Percentiles rank a stretch among this genome's conserved stretches.
Conservation (phyloP, 768 basidiomycete genomes). For the Suillus sp. region DNA sequence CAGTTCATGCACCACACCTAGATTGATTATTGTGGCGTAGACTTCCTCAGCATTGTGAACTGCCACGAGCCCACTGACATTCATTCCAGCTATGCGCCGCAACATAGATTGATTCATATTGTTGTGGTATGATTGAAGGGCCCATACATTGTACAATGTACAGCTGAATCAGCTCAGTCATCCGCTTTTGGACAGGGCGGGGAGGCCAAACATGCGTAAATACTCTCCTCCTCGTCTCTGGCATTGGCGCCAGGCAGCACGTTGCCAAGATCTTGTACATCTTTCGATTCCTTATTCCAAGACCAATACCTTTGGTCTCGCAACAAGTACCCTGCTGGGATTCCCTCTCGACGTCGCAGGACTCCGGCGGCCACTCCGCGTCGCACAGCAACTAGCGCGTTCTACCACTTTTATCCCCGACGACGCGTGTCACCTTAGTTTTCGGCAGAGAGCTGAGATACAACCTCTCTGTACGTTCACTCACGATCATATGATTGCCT, state of each 20-base stretch:
- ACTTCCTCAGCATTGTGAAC: neutral
- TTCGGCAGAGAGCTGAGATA: neutral
- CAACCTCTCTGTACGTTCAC: neutral
- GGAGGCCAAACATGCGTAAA: neutral
- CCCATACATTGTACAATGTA: no score
- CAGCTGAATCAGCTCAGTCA: neutral
- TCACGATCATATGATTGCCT: neutral
- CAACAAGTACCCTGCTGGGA: neutral
- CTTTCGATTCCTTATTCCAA: neutral
- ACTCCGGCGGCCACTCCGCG: neutral
- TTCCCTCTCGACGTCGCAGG: neutral
- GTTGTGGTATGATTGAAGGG: neutral
- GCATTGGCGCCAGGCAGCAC: conserved; percentile 5
- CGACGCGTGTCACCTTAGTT: neutral
- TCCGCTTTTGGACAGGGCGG: neutral
- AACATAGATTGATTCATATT: neutral
- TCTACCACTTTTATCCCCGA: neutral
- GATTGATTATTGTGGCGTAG: neutral
- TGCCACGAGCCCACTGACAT: neutral
- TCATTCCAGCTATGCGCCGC: neutral
- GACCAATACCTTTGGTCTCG: neutral
- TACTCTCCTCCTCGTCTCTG: conserved; percentile 10
- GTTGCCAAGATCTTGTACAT: neutral
- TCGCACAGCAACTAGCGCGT: neutral
- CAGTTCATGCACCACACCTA: neutral